Conservation (phyloP, 1,139 yeast species). For the Martiniozyma asiatica region DNA sequence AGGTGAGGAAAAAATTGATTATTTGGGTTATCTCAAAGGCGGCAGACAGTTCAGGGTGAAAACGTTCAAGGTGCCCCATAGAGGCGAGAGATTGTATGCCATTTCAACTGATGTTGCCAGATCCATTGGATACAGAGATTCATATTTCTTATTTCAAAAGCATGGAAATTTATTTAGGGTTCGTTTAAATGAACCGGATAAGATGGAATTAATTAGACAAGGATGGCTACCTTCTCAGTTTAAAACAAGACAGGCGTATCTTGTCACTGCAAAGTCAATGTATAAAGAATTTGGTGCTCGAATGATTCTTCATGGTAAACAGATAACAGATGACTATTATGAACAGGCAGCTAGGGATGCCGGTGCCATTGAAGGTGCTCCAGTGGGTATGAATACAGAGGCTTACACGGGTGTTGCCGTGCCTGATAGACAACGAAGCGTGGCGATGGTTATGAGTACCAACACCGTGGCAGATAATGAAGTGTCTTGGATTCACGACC, state of each 20-base stretch:
- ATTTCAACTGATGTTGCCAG: constrained; percentile 94
- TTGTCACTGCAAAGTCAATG: constrained; percentile 84
- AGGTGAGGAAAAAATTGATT: constrained; percentile 67
- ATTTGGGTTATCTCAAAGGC: constrained; percentile 55
- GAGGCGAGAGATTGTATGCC: constrained; percentile 72
- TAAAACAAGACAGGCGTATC: constrained; percentile 78
- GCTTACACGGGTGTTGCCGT: constrained; percentile 1
- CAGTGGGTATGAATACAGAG: constrained; percentile 62
- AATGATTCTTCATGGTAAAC: constrained; percentile 67
- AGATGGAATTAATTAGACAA: constrained; percentile 69
- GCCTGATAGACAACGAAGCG: constrained; percentile 11
- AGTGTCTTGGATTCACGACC: constrained; percentile 64
- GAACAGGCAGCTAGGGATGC: constrained; percentile 57
- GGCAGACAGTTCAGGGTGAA: constrained; percentile 75
- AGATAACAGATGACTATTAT: constrained; percentile 83
- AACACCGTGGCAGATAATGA: constrained; percentile 12
- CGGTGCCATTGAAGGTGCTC: constrained; percentile 70
- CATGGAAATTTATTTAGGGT: constrained; percentile 64
- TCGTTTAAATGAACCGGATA: constrained; percentile 65
- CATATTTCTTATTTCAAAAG: constrained; percentile 80
- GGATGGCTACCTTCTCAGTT: constrained; percentile 82
- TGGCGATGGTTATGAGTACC: constrained; percentile 6
- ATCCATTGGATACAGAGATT: constrained; percentile 87
- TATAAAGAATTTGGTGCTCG: constrained; percentile 89
- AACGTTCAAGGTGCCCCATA: constrained; percentile 65